These are phyloP conservation scores for Chamaecrista fasciculata DNA, from an alignment of 306 rosid species.

Conservation along the genomic window DNA sequence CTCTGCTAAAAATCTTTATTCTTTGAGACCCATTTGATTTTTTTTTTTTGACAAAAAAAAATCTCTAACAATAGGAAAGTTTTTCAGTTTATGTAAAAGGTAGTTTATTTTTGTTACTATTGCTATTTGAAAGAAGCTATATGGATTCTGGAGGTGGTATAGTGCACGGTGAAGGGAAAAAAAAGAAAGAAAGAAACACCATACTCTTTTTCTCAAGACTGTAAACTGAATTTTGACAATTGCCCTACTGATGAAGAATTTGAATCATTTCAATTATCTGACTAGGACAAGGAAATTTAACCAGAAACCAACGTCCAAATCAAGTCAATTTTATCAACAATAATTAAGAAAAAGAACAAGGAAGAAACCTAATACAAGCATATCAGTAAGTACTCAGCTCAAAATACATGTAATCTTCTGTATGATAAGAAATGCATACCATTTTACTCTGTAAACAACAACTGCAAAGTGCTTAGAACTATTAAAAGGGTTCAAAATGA, in stretches of 20 bases:
- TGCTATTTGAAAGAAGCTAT: background rate
- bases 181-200: too few species aligned
- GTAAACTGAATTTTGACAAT: background rate
- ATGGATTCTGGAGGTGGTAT: background rate
- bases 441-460: slow-evolving; percentile 1
- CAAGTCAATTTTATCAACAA: background rate
- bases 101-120: background rate
- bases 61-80: too few species aligned
- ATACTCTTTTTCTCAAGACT: too few species aligned
- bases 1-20: background rate
- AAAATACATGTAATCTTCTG: background rate
- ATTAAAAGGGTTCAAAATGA: background rate
- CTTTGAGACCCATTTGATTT: background rate
- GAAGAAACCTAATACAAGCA: background rate
- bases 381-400: slow-evolving; percentile 14
- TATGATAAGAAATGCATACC: background rate
- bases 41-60: too few species aligned
- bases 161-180: background rate
- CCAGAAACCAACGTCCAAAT: slow-evolving; percentile 4
- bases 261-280: background rate
- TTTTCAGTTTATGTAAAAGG: background rate
- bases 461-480: background rate
- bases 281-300: background rate
- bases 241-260: slow-evolving; percentile 1
- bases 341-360: background rate